These are phyloP conservation scores for Cryomyces minteri DNA, from an alignment of 495 filamentous ascomycete genomes.

Conservation along the genomic window DNA sequence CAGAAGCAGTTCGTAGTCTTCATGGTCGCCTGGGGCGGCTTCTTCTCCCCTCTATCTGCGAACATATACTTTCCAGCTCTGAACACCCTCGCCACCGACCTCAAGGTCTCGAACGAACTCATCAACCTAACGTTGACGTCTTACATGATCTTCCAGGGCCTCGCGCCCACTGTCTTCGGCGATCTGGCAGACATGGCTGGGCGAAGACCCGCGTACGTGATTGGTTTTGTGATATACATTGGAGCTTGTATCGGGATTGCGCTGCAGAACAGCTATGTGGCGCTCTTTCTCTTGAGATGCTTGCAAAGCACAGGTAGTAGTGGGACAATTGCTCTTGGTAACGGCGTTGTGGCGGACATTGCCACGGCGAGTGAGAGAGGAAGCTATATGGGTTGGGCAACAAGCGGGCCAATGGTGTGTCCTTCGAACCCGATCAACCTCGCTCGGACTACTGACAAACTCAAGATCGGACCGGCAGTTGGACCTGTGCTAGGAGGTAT, in stretches of 20 bases:
- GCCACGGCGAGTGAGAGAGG: conserved; percentile 19
- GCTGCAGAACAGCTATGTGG: conserved; percentile 15
- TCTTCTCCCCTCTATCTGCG: conserved; percentile 56
- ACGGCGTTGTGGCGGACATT: conserved; percentile 21
- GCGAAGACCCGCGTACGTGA: conserved; percentile 21
- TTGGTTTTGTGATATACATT: conserved; percentile 22
- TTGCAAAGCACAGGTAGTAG: conserved; percentile 14
- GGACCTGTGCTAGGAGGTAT: conserved; percentile 16
- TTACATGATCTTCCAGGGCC: conserved; percentile 18
- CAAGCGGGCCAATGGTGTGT: conserved; percentile 11
- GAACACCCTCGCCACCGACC: conserved; percentile 31
- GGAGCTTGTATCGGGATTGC: conserved; percentile 23
- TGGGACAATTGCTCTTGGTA: conserved; percentile 16
- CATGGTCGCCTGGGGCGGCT: conserved; percentile 44
- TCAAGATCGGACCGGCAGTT: conserved; percentile 10
- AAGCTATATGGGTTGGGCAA: conserved; percentile 19
- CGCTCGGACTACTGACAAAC: too few species aligned
- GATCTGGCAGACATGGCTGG: conserved; percentile 24
- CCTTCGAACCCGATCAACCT: too few species aligned
- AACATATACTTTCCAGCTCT: conserved; percentile 71
- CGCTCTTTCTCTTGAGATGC: conserved; percentile 15
- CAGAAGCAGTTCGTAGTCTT: conserved; percentile 43
- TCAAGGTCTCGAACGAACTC: conserved; percentile 35
- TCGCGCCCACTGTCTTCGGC: conserved; percentile 20
- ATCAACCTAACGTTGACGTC: conserved; percentile 33